Conservation (phyloP, 2,329 filamentous ascomycete genomes). For the Zopfia rhizophila region DNA sequence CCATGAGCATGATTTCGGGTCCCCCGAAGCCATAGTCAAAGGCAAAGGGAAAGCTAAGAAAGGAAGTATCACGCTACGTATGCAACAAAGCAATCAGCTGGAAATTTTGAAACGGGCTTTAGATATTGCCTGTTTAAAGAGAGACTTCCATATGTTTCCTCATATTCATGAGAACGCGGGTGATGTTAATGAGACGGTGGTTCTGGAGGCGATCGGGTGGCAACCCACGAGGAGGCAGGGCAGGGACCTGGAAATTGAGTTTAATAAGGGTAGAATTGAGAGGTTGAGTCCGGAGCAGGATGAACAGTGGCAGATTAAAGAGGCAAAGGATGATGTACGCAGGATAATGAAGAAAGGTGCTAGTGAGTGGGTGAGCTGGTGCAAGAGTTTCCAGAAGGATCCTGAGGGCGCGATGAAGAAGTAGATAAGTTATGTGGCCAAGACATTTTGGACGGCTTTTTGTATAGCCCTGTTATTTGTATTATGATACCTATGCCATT, state of each 20-base stretch:
- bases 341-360: conserved; percentile 53
- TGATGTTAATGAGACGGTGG: conserved; percentile 49
- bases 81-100: conserved; percentile 49
- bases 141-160: conserved; percentile 48
- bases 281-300: conserved; percentile 43
- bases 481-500: too few species aligned
- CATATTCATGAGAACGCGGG: conserved; percentile 31
- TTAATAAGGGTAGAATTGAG: conserved; percentile 18
- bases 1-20: conserved; percentile 23
- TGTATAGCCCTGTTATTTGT: too few species aligned
- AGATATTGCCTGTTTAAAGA: conserved; percentile 51
- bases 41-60: conserved; percentile 37
- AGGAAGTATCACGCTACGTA: conserved; percentile 48
- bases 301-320: conserved; percentile 54
- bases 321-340: conserved; percentile 56
- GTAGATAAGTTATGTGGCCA: too few species aligned
- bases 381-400: conserved; percentile 49
- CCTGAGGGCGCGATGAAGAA: conserved; percentile 54
- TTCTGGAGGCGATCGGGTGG: conserved; percentile 58
- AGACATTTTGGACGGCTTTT: too few species aligned
- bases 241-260: conserved; percentile 49
- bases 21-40: conserved; percentile 9
- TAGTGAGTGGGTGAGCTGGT: conserved; percentile 55
- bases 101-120: conserved; percentile 53
- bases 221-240: conserved; percentile 44